phyloP scores from a whole-genome alignment of 2,329 filamentous ascomycete genomes.

The Claviceps fusiformis region DNA sequence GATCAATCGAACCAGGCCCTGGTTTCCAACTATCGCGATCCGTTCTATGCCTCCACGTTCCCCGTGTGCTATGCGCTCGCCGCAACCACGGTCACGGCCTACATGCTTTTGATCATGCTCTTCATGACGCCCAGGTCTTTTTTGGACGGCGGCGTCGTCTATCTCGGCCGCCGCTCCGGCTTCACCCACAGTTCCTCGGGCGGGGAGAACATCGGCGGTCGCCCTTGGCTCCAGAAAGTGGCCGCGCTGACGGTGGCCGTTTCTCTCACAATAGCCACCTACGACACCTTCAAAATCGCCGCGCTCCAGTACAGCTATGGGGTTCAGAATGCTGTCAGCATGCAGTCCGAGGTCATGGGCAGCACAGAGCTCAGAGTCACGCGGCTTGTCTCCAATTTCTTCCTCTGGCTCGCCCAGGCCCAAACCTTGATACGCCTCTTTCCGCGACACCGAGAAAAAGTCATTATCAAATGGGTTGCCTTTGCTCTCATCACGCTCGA shows the following conservation, averaged over 20 bases:
- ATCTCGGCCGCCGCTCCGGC: constrained; percentile 67
- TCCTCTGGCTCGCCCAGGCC: constrained; percentile 93
- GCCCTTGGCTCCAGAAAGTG: constrained; percentile 86
- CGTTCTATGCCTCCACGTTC: constrained; percentile 87
- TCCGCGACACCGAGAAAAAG: constrained; percentile 90
- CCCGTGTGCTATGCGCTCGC: constrained; percentile 89
- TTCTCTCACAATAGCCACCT: constrained; percentile 85
- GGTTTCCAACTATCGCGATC: constrained; percentile 59
- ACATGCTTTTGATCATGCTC: constrained; percentile 85
- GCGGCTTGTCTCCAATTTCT: constrained; percentile 86
- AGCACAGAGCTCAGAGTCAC: constrained; percentile 81
- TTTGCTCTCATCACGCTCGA: constrained; percentile 88
- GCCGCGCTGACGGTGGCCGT: constrained; percentile 62
- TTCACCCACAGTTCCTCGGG: constrained; percentile 73
- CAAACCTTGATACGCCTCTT: constrained; percentile 94
- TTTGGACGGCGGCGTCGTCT: constrained; percentile 70
- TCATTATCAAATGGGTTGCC: constrained; percentile 97
- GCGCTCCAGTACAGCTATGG: constrained; percentile 68
- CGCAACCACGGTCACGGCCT: constrained; percentile 79
- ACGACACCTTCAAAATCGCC: constrained; percentile 78
- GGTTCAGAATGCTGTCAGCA: constrained; percentile 60
- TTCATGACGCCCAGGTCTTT: constrained; percentile 92
- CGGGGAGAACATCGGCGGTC: constrained; percentile 73
- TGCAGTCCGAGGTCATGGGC: constrained; percentile 70
- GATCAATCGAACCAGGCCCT: constrained; percentile 20